Percentiles rank a stretch among this genome's conserved stretches.
Evolutionary conservation across 2,329 filamentous ascomycete genomes (phyloP).

Genomic region (Colletotrichum echinochloae): DNA sequence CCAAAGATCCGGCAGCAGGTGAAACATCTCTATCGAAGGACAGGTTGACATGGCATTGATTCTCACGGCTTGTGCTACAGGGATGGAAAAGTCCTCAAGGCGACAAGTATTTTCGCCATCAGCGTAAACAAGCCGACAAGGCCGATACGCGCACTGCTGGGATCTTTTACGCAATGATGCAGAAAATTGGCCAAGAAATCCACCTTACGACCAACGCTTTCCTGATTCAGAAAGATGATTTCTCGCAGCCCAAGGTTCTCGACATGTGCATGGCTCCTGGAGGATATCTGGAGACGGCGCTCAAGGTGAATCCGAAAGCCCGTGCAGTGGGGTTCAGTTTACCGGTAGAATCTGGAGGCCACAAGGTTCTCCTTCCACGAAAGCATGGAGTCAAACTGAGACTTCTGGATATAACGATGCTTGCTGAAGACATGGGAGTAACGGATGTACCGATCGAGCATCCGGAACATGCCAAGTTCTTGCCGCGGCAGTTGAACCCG

Average conservation of each 20-base stretch:
- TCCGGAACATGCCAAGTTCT: constrained; percentile 48
- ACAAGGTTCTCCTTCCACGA: constrained; percentile 50
- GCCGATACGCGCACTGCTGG: constrained; percentile 39
- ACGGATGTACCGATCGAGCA: constrained; percentile 49
- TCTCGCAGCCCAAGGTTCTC: constrained; percentile 52
- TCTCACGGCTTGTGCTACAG: too few relatives aligned
- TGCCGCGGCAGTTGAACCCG: constrained; percentile 44
- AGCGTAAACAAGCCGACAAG: constrained; percentile 54
- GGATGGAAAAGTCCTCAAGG: constrained; percentile 58
- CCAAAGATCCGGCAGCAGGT: too few relatives aligned
- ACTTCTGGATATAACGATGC: constrained; percentile 63
- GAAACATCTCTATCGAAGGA: too few relatives aligned
- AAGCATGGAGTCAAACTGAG: constrained; percentile 40
- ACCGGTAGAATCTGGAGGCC: constrained; percentile 54
- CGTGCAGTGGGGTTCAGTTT: constrained; percentile 54
- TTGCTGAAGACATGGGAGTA: constrained; percentile 58
- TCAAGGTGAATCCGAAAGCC: constrained; percentile 52
- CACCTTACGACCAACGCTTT: constrained; percentile 51
- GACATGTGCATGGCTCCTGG: constrained; percentile 69
- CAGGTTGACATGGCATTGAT: too few relatives aligned
- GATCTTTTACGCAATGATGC: constrained; percentile 58
- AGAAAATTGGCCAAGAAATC: constrained; percentile 56
- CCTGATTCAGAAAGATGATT: constrained; percentile 35
- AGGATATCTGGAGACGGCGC: constrained; percentile 57
- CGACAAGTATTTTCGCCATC: constrained; percentile 56